Percentiles rank a stretch among this genome's conserved stretches.
Conservation (phyloP, 2,329 filamentous ascomycete species). For the Cordyceps farinosa region DNA sequence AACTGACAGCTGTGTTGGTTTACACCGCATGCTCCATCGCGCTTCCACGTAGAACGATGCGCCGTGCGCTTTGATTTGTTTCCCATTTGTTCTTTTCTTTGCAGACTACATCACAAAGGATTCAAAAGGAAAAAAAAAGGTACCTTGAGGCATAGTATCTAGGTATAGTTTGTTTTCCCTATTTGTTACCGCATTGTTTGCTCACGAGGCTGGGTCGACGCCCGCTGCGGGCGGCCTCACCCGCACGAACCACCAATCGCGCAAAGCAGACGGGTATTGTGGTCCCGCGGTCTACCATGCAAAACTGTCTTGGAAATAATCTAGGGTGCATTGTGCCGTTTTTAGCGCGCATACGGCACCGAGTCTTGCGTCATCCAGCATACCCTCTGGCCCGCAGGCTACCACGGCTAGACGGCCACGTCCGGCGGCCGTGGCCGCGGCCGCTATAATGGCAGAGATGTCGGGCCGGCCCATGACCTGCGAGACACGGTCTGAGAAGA, state of each 20-base stretch:
- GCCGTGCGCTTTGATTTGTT: neutral
- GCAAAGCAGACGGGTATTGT: neutral
- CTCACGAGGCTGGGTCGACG: neutral
- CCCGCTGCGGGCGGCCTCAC: neutral
- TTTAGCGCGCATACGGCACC: conserved; percentile 32
- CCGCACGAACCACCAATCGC: neutral
- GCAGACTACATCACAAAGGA: no score
- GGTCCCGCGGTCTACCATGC: conserved; percentile 32
- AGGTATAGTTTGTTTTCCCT: neutral
- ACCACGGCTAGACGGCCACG: conserved; percentile 35
- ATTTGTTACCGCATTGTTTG: neutral
- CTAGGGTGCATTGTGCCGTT: conserved; percentile 27
- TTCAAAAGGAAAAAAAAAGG: neutral
- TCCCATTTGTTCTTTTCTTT: neutral
- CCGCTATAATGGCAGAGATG: conserved; percentile 30
- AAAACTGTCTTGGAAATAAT: conserved; percentile 44
- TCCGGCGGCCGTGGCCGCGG: conserved; percentile 21
- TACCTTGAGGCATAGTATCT: neutral
- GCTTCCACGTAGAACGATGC: neutral
- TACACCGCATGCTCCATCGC: neutral
- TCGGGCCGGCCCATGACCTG: conserved; percentile 32
- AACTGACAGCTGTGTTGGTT: conserved; percentile 12
- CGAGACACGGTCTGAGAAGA: conserved; percentile 21
- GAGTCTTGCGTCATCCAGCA: conserved; percentile 42
- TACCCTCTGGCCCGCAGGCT: conserved; percentile 41